These are phyloP conservation scores for Rhododendron ferrugineum DNA, from an alignment of 148 eudicot species.

Conservation along the genomic window DNA sequence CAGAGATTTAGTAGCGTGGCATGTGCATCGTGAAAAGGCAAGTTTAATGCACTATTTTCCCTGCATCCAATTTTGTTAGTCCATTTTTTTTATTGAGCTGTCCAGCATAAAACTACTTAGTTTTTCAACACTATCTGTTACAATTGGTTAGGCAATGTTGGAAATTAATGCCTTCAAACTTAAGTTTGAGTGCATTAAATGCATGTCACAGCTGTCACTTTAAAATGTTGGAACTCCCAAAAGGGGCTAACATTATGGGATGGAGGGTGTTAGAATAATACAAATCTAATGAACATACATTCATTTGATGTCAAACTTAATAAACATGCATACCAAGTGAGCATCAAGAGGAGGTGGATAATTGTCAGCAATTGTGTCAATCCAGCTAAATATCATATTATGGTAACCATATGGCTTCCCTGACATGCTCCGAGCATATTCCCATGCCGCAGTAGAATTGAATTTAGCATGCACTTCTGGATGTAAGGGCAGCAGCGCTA, in stretches of 20 bases:
- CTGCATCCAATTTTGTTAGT: background rate
- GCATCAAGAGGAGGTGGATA: slow-evolving; percentile 99
- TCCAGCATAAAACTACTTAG: background rate
- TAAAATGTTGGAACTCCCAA: background rate
- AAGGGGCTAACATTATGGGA: background rate
- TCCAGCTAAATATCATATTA: slow-evolving; percentile 99
- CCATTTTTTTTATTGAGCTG: background rate
- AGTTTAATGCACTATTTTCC: background rate
- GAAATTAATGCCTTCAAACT: background rate
- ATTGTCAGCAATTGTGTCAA: slow-evolving; percentile 90
- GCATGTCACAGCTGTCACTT: background rate
- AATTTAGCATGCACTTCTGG: slow-evolving; percentile 82
- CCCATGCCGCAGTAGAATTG: slow-evolving; percentile 93
- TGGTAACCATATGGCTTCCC: slow-evolving; percentile 99
- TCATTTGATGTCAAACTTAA: background rate
- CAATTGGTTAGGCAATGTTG: background rate
- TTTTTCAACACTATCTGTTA: background rate
- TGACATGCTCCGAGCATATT: slow-evolving; percentile 86
- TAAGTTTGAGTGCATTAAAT: background rate
- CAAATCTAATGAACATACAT: background rate
- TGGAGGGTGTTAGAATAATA: background rate
- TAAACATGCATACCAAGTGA: slow-evolving; percentile 71
- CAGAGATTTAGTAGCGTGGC: background rate
- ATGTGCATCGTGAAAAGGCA: background rate
- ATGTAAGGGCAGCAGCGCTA: slow-evolving; percentile 86